Conservation (phyloP, 192 early-diverging fungal genomes). For the Phycomyces nitens region DNA sequence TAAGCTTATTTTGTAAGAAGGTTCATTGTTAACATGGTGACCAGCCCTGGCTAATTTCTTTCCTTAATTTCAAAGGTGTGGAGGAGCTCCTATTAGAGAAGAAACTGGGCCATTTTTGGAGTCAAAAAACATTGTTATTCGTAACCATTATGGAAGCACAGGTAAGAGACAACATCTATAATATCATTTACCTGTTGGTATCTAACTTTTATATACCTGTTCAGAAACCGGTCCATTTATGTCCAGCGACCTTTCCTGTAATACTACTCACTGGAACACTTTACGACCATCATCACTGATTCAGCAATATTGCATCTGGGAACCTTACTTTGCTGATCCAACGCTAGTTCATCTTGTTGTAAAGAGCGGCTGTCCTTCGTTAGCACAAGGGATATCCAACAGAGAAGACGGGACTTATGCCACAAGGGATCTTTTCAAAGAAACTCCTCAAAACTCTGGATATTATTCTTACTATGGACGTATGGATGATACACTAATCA, state of each 20-base stretch:
- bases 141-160: too few species aligned
- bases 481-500: conserved; percentile 11
- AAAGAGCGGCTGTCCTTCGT: background rate
- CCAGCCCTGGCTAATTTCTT: too few species aligned
- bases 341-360: conserved; percentile 13
- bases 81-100: too few species aligned
- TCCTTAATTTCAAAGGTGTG: too few species aligned
- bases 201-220: background rate
- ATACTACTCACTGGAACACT: background rate
- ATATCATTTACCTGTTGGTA: background rate
- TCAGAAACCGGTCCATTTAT: conserved; percentile 4
- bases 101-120: too few species aligned
- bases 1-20: background rate
- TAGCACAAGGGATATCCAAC: conserved; percentile 14
- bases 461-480: conserved; percentile 24
- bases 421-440: conserved; percentile 24
- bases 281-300: background rate
- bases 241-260: background rate
- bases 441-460: background rate
- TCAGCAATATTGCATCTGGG: conserved; percentile 5
- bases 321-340: background rate
- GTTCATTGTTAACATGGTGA: too few species aligned
- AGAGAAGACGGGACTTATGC: conserved; percentile 23
- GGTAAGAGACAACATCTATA: too few species aligned
- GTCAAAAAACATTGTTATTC: too few species aligned